phyloP scores from a whole-genome alignment of 345 rosid species.

The Eucalyptus dawsonii region DNA sequence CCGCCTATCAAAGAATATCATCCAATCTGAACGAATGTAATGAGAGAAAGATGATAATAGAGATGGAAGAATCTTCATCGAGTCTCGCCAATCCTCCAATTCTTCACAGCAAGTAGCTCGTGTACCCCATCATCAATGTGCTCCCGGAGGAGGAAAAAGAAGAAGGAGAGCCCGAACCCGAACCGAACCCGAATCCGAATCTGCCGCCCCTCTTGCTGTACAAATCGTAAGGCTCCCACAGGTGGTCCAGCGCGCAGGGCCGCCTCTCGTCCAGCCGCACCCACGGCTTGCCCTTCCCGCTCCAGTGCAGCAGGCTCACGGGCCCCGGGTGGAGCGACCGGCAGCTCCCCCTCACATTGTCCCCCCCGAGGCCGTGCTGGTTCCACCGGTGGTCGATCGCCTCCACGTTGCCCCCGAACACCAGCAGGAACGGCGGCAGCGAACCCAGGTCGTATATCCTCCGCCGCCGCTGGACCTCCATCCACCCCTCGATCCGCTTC shows the following conservation, averaged over 20 bases:
- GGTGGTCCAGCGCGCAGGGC: conserved; percentile 66
- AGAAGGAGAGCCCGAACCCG: conserved; percentile 4
- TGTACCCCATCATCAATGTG: not conserved
- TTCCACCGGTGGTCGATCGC: conserved; percentile 84
- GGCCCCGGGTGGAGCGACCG: conserved; percentile 78
- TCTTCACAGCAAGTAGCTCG: not conserved
- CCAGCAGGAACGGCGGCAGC: conserved; percentile 80
- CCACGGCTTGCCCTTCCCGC: conserved; percentile 99
- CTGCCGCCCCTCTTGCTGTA: conserved; percentile 4
- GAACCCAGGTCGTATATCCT: conserved; percentile 90
- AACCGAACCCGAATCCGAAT: not conserved
- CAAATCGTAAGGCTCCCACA: conserved; percentile 84
- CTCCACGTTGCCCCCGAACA: conserved; percentile 74
- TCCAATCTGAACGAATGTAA: not conserved
- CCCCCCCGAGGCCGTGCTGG: conserved; percentile 95
- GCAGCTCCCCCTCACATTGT: conserved; percentile 81
- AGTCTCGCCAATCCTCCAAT: not conserved
- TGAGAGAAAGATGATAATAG: not conserved
- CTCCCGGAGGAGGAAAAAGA: not conserved
- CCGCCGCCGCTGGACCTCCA: conserved; percentile 59
- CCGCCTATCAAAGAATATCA: not conserved
- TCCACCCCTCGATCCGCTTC: conserved; percentile 69
- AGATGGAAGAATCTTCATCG: not conserved
- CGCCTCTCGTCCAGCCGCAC: conserved; percentile 61
- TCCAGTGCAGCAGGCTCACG: conserved; percentile 93